Conservation (phyloP, 257 asterid species). For the Rhazya stricta region DNA sequence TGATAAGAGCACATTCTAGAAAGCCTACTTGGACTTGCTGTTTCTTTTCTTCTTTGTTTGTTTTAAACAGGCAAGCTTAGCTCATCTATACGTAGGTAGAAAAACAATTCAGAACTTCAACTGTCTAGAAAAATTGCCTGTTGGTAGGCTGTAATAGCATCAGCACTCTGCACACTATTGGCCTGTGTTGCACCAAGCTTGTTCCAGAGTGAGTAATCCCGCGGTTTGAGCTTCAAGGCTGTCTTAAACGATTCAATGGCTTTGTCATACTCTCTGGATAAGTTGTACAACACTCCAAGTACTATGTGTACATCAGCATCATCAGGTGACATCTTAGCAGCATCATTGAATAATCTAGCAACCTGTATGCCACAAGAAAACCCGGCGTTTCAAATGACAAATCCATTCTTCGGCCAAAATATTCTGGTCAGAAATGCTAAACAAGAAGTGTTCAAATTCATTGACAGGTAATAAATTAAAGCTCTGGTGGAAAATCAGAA, state of each 20-base stretch:
- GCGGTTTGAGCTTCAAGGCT: conserved; percentile 88
- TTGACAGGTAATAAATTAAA: neutral
- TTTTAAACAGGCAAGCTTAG: neutral
- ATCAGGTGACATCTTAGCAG: conserved; percentile 87
- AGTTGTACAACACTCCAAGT: conserved; percentile 86
- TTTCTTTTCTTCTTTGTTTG: neutral
- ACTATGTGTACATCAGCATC: conserved; percentile 98
- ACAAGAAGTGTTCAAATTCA: neutral
- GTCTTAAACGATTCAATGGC: conserved; percentile 94
- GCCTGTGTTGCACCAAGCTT: conserved; percentile 99
- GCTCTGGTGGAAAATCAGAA: neutral
- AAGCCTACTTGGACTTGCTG: neutral
- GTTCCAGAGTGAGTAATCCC: conserved; percentile 98
- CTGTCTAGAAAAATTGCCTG: conserved; percentile 42
- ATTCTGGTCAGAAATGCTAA: neutral
- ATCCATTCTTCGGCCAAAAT: neutral
- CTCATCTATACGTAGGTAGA: neutral
- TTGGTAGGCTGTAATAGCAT: conserved; percentile 93
- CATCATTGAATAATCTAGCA: conserved; percentile 72
- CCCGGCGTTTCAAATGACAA: conserved; percentile 8
- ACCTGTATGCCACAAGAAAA: conserved; percentile 48
- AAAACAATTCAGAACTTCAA: neutral
- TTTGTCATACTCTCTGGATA: conserved; percentile 82
- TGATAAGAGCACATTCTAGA: neutral
- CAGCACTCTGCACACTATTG: conserved; percentile 92